A percentile compares a stretch with the other conserved stretches of the same genome.
Conservation (phyloP, 371 early-diverging fungal species). For the Apophysomyces sp. region DNA sequence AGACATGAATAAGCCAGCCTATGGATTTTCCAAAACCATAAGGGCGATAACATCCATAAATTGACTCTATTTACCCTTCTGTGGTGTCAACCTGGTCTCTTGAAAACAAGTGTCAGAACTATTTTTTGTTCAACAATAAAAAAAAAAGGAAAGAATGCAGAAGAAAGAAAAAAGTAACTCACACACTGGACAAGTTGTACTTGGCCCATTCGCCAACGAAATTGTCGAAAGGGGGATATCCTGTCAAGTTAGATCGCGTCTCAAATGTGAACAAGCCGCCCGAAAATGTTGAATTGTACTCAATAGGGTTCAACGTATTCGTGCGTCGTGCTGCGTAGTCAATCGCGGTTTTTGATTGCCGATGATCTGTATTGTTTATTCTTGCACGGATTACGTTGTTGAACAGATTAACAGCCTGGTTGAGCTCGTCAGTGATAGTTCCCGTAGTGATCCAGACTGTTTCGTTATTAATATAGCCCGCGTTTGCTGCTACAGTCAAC, state of each 20-base stretch:
- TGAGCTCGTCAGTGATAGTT: slow-evolving; percentile 14
- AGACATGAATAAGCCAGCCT: slow-evolving; percentile 23
- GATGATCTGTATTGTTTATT: not conserved
- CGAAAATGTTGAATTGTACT: slow-evolving; percentile 20
- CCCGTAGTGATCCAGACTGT: slow-evolving; percentile 25
- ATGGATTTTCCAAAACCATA: not conserved
- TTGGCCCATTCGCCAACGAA: slow-evolving; percentile 35
- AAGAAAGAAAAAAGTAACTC: not conserved
- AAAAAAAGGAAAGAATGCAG: no score
- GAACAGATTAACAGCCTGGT: slow-evolving; percentile 5
- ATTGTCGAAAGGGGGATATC: slow-evolving; percentile 34
- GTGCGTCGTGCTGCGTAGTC: slow-evolving; percentile 1
- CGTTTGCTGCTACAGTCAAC: slow-evolving; percentile 6
- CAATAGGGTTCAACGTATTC: not conserved
- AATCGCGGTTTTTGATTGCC: not conserved
- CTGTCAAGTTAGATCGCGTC: slow-evolving; percentile 27
- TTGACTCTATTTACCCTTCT: slow-evolving; percentile 24
- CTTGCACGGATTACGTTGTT: not conserved
- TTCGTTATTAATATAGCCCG: slow-evolving; percentile 9
- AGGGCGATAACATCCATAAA: not conserved
- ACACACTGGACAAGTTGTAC: slow-evolving; percentile 22
- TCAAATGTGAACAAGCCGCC: slow-evolving; percentile 37
- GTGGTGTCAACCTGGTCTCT: slow-evolving; percentile 27
- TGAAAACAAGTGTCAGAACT: not conserved
- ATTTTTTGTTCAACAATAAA: not conserved